phyloP scores from a whole-genome alignment of 495 filamentous ascomycete genomes.

The Rhizodiscina lignyota region DNA sequence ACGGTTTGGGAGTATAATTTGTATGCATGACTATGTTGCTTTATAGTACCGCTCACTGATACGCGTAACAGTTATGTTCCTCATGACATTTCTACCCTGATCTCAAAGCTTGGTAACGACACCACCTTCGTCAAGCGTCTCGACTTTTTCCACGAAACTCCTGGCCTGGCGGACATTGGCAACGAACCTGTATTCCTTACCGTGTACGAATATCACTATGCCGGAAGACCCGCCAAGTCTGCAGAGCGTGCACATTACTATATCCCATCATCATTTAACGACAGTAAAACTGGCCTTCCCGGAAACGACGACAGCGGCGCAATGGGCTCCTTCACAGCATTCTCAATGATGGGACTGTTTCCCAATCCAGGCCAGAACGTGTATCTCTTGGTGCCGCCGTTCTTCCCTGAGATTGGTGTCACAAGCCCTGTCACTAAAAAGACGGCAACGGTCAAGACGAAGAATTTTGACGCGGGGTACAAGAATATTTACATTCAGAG shows the following conservation, averaged over 20 bases:
- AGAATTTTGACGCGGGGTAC: slow-evolving; percentile 49
- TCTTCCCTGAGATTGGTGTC: slow-evolving; percentile 24
- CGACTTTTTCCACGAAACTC: slow-evolving; percentile 22
- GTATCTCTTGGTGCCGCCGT: slow-evolving; percentile 26
- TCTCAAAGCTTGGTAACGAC: slow-evolving; percentile 21
- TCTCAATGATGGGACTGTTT: slow-evolving; percentile 27
- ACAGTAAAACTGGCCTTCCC: slow-evolving; percentile 18
- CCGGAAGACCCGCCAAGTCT: slow-evolving; percentile 23
- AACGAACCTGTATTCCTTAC: slow-evolving; percentile 25
- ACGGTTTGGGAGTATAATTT: slow-evolving; percentile 21
- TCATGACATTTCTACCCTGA: slow-evolving; percentile 23
- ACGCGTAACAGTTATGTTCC: slow-evolving; percentile 25
- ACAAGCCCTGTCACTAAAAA: slow-evolving; percentile 43
- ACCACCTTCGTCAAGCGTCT: slow-evolving; percentile 20
- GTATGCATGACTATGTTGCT: no score
- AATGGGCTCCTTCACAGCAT: slow-evolving; percentile 24
- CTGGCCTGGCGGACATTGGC: slow-evolving; percentile 26
- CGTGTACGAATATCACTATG: slow-evolving; percentile 28
- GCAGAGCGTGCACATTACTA: slow-evolving; percentile 21
- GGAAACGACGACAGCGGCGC: slow-evolving; percentile 25
- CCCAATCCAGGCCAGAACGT: slow-evolving; percentile 26
- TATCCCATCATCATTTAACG: slow-evolving; percentile 22
- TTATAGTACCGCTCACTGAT: no score
- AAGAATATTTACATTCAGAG: slow-evolving; percentile 34
- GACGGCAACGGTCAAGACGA: slow-evolving; percentile 39